These are phyloP conservation scores for Austropuccinia psidii DNA, from an alignment of 1,284 basidiomycete genomes.

Conservation along the genomic window DNA sequence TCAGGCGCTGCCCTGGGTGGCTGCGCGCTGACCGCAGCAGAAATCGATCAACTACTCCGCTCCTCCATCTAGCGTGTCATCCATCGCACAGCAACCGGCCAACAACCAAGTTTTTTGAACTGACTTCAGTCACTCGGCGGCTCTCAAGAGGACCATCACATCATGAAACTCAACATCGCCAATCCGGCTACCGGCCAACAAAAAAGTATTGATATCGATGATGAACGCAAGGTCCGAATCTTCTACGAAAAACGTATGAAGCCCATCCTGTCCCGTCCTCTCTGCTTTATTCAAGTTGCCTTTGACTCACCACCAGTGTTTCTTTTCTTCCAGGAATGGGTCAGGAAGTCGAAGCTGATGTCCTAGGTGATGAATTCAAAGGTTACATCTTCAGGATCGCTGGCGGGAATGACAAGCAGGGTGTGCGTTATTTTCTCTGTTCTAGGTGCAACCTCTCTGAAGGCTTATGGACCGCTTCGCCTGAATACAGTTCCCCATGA, in stretches of 20 bases:
- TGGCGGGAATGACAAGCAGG: constrained; percentile 77
- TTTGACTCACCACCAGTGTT: background rate
- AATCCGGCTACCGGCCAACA: constrained; percentile 81
- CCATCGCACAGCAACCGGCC: background rate
- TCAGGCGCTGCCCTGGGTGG: too few relatives aligned
- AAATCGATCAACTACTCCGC: background rate
- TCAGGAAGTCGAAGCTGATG: constrained; percentile 86
- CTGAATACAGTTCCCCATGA: constrained; percentile 92
- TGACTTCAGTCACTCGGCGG: constrained; percentile 34
- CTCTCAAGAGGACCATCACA: constrained; percentile 40
- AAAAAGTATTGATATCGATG: constrained; percentile 58
- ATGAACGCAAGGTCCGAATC: constrained; percentile 55
- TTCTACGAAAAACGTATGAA: constrained; percentile 72
- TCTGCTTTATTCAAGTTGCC: background rate
- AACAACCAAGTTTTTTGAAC: background rate
- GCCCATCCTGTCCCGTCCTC: background rate
- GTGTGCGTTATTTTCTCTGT: constrained; percentile 34
- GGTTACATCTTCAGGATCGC: constrained; percentile 96
- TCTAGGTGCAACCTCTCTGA: background rate
- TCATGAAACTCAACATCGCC: constrained; percentile 96
- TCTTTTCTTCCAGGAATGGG: constrained; percentile 59
- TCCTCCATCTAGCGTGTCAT: background rate
- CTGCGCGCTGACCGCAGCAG: too few relatives aligned
- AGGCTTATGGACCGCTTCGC: background rate
- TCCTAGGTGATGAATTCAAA: constrained; percentile 91